phyloP scores from a whole-genome alignment of 2,329 filamentous ascomycete genomes.

The Epichloe sylvatica region DNA sequence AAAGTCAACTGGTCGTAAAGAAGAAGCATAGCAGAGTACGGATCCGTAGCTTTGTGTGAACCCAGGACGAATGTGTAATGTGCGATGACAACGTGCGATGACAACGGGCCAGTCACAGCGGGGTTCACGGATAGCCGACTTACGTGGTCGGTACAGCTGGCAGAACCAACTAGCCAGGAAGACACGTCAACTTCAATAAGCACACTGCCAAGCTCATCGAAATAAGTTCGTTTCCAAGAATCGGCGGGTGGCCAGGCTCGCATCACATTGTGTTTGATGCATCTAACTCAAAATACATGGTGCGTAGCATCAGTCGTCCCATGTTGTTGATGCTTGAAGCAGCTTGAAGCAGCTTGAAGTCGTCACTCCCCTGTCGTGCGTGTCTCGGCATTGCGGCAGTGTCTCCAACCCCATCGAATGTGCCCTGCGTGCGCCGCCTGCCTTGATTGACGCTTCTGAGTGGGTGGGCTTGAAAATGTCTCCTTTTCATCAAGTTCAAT shows the following conservation, averaged over 20 bases:
- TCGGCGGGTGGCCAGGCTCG: neutral
- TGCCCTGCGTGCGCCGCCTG: too few species aligned
- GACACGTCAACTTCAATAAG: too few species aligned
- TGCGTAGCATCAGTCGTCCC: too few species aligned
- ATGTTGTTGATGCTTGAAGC: too few species aligned
- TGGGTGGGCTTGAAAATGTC: neutral
- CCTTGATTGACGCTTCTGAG: too few species aligned
- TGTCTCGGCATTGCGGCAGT: neutral
- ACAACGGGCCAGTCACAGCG: neutral
- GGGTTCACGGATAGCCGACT: neutral
- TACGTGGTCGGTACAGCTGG: neutral
- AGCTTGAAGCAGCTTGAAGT: too few species aligned
- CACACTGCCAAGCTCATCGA: neutral
- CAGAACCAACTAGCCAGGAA: too few species aligned
- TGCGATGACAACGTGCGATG: neutral
- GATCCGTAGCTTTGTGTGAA: neutral
- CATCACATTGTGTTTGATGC: neutral
- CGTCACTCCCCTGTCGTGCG: neutral
- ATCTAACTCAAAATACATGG: too few species aligned
- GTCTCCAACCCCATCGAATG: neutral
- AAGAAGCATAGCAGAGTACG: neutral
- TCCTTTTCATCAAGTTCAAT: neutral
- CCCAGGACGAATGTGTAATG: neutral
- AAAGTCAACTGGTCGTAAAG: neutral
- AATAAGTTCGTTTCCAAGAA: too few species aligned